phyloP scores from a whole-genome alignment of 2,329 filamentous ascomycete genomes.

The Corinectria fuckeliana region DNA sequence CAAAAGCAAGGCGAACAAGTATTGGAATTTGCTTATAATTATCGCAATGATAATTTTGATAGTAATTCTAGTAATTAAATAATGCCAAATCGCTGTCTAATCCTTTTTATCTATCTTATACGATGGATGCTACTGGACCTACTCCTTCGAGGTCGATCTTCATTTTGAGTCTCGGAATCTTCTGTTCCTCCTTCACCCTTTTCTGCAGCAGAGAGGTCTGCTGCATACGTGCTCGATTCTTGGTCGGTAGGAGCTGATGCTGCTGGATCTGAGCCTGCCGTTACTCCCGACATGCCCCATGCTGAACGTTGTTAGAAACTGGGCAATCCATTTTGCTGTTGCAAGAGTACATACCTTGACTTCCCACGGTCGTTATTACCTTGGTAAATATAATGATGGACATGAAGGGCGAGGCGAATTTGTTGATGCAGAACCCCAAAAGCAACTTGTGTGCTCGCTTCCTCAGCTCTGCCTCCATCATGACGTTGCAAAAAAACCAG shows the following conservation, averaged over 20 bases:
- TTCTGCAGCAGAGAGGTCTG: slow-evolving; percentile 22
- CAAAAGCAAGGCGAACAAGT: no score
- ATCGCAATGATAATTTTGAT: no score
- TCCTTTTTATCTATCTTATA: no score
- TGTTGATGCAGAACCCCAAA: slow-evolving; percentile 28
- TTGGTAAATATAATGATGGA: slow-evolving; percentile 35
- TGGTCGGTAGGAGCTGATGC: neutral
- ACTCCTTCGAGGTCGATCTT: no score
- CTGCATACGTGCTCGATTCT: neutral
- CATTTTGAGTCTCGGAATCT: neutral
- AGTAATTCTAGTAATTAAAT: no score
- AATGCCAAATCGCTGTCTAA: no score
- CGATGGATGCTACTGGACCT: no score
- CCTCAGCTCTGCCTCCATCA: slow-evolving; percentile 23
- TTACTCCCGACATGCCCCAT: slow-evolving; percentile 33
- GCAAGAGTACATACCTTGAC: slow-evolving; percentile 20
- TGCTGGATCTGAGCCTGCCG: slow-evolving; percentile 24
- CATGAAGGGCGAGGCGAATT: slow-evolving; percentile 30
- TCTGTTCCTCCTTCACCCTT: slow-evolving; percentile 4
- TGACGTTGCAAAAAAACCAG: slow-evolving; percentile 29
- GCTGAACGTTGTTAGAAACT: slow-evolving; percentile 4
- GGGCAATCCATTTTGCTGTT: neutral
- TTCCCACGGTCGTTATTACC: slow-evolving; percentile 29
- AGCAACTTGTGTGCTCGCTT: slow-evolving; percentile 27
- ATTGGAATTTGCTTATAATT: no score